Evolutionary conservation across 2,329 filamentous ascomycete genomes (phyloP), one percentile per base, ranked within the genome.

Genomic region (Sporothrix schenckii): DNA sequence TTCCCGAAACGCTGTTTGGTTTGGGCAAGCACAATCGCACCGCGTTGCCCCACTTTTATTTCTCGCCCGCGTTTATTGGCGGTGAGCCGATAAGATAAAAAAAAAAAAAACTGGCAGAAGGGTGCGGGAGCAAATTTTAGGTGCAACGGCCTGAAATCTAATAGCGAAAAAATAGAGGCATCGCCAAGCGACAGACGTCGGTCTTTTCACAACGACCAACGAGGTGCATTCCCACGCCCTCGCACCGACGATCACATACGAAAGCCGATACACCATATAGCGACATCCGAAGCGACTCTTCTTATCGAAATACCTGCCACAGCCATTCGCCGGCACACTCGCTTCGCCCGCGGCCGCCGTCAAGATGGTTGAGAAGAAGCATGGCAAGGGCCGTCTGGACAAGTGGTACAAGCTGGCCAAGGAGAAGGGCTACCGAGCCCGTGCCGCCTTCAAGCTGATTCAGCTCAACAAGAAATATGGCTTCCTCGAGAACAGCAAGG

Each of bases 321-420:
- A 58, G 30, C 54, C 54, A 41, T 16, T 41, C 30, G 10, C 16
- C 60, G 39, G 39, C 60, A 49, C 21, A 30, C 49, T 49, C 39
- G n/a, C 27, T 50, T 53, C n/a, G 44, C 39, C 16, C 14, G 11
- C n/a, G 19, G 19, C 54, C 61, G 39, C 73, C 71, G 76, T 75
- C 70, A 98, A 98, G 95, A 94, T 92, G 78, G 94, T 98, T 77
- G 93, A 98, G 79, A 97, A 98, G 87, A 98, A 98, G 87, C 92
- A 97, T 83, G 94, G 93, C 83, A 98, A 98, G 84, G 94, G 94
- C 81, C 94, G 94, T 88, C 86, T 97, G 77, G 95, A 99, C 82
- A 97, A 98, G 82, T 98, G 94, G 92, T 99, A 98, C 83, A 94
- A 94, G 80, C 89, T 98, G 77, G 95, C 95, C 73, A 99, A 99